These are phyloP conservation scores for Hyparrhenia diplandra DNA, from an alignment of 176 grass and related monocot species.

Conservation along the genomic window DNA sequence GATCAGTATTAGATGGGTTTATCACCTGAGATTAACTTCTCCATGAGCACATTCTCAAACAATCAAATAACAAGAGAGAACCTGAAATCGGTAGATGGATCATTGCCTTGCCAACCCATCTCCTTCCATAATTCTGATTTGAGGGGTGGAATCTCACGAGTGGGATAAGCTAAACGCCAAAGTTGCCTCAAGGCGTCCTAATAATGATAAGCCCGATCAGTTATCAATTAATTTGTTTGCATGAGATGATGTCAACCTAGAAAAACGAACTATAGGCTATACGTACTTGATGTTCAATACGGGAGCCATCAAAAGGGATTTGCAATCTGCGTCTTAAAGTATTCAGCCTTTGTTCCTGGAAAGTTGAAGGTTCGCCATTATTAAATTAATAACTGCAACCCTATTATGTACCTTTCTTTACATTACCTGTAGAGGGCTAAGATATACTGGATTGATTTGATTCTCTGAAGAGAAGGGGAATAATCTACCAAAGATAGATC, in stretches of 20 bases:
- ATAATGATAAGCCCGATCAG: slow-evolving; percentile 20
- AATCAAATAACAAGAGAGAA: slow-evolving; percentile 20
- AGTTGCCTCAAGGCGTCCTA: slow-evolving; percentile 91
- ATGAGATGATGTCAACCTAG: not conserved
- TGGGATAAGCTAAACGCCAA: slow-evolving; percentile 76
- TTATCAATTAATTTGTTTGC: slow-evolving; percentile 13
- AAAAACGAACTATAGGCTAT: not conserved
- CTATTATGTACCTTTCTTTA: not conserved
- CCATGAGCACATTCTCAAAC: not conserved
- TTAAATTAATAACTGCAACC: not conserved
- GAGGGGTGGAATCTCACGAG: slow-evolving; percentile 59
- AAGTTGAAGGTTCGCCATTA: slow-evolving; percentile 21
- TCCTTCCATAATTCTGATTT: slow-evolving; percentile 97
- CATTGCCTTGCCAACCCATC: slow-evolving; percentile 98
- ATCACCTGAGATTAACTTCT: slow-evolving; percentile 1
- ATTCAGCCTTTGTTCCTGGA: slow-evolving; percentile 87
- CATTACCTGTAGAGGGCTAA: slow-evolving; percentile 81
- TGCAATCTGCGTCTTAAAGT: slow-evolving; percentile 64
- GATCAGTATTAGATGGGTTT: slow-evolving; percentile 10
- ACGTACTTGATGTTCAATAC: slow-evolving; percentile 80
- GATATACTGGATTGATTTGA: slow-evolving; percentile 35
- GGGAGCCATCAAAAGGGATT: slow-evolving; percentile 79
- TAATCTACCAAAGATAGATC: slow-evolving; percentile 67
- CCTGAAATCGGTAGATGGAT: slow-evolving; percentile 98
- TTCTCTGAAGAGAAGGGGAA: slow-evolving; percentile 53